Evolutionary conservation across 345 rosid species (phyloP).

Genomic region (Eutrema yunnanense): DNA sequence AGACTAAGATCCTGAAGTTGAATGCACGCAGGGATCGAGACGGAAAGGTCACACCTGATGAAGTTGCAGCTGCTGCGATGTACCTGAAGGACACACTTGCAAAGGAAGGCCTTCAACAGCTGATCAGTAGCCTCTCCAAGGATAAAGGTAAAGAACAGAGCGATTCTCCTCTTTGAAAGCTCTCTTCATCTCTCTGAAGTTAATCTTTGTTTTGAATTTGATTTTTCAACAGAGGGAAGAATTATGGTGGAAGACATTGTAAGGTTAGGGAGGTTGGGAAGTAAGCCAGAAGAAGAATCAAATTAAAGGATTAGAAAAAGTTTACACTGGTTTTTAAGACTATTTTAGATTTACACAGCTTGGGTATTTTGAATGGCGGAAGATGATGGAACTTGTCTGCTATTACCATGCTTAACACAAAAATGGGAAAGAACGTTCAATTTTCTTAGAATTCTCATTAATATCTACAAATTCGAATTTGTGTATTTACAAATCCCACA

Average conservation of each 20-base stretch:
- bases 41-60: conserved; percentile 85
- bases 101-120: conserved; percentile 72
- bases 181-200: neutral
- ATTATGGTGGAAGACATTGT: conserved; percentile 94
- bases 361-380: too few species aligned
- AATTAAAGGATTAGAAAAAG: neutral
- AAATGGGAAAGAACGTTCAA: too few species aligned
- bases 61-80: conserved; percentile 81
- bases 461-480: too few species aligned
- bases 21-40: conserved; percentile 58
- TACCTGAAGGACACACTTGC: conserved; percentile 67
- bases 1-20: neutral
- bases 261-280: conserved; percentile 74
- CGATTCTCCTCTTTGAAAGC: neutral
- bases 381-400: too few species aligned
- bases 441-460: too few species aligned
- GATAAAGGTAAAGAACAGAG: conserved; percentile 51
- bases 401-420: too few species aligned
- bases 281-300: conserved; percentile 49
- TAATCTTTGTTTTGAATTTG: neutral
- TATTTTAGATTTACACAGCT: too few species aligned
- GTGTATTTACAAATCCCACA: too few species aligned
- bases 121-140: conserved; percentile 68
- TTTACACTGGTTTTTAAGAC: neutral
- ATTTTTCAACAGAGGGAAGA: conserved; percentile 65